A percentile compares a stretch with the other conserved stretches of the same genome.
Evolutionary conservation across 352 stramenopile genomes (phyloP).

Genomic region (Globisporangium heterothallicum): DNA sequence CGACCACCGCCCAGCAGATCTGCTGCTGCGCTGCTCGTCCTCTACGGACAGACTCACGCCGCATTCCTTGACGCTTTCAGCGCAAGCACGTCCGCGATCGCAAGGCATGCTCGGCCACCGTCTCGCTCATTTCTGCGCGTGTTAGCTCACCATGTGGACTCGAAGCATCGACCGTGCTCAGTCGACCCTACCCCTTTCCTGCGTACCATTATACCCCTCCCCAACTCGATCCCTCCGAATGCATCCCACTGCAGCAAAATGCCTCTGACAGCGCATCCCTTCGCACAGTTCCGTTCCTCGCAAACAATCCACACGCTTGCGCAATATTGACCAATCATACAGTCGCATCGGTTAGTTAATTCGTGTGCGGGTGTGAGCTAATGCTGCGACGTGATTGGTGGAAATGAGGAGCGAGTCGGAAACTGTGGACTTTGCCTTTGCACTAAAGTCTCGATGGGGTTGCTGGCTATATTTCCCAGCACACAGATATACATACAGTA

Average conservation of each 20-base stretch:
- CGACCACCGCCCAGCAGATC: no score
- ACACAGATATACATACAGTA: constrained; percentile 2
- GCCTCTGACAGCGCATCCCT: background rate
- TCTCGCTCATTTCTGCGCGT: background rate
- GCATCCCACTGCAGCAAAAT: no score
- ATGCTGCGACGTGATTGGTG: background rate
- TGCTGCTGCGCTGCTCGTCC: background rate
- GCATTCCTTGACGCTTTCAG: no score
- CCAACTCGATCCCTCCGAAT: no score
- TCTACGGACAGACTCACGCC: no score
- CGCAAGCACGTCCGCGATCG: no score
- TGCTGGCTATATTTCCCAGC: constrained; percentile 9
- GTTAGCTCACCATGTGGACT: background rate
- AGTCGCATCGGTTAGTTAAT: background rate
- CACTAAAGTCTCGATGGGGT: background rate
- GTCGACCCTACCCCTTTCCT: background rate
- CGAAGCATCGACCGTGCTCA: background rate
- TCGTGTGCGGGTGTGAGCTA: background rate
- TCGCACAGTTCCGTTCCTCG: background rate
- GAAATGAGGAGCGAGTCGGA: constrained; percentile 3
- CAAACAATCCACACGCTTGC: background rate
- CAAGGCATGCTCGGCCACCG: no score
- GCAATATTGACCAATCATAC: background rate
- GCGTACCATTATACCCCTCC: background rate
- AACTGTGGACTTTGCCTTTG: constrained; percentile 1